phyloP scores from a whole-genome alignment of 1,284 basidiomycete species.

The Leccinum insolens region DNA sequence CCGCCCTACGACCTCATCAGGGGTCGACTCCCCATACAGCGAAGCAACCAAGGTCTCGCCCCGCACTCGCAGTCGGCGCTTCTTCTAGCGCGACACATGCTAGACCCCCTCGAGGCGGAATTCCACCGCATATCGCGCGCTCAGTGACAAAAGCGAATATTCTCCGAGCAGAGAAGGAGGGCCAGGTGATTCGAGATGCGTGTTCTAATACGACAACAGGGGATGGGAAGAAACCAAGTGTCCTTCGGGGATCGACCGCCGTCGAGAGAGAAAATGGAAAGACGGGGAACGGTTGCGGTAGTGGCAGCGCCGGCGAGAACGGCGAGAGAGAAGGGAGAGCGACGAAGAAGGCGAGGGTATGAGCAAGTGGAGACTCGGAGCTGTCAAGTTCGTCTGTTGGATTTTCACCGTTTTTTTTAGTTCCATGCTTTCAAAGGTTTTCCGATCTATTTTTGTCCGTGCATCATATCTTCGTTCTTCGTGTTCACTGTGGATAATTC shows the following conservation, averaged over 20 bases:
- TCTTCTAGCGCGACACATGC: conserved; percentile 9
- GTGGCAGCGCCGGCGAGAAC: neutral
- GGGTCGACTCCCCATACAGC: neutral
- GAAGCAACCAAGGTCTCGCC: neutral
- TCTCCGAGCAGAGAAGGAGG: conserved; percentile 30
- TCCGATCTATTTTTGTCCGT: neutral
- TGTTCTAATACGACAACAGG: conserved; percentile 4
- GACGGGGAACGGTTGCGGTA: neutral
- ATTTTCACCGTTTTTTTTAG: conserved; percentile 2
- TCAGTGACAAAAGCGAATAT: conserved; percentile 32
- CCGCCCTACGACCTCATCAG: conserved; percentile 13
- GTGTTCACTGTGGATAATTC: conserved; percentile 3
- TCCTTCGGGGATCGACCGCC: conserved; percentile 18
- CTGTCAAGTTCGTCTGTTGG: neutral
- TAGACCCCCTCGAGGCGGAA: conserved; percentile 30
- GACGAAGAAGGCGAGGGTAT: conserved; percentile 23
- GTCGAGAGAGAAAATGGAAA: conserved; percentile 8
- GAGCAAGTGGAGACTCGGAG: neutral
- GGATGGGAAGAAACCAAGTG: conserved; percentile 29
- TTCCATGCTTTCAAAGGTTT: conserved; percentile 19
- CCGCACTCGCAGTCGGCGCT: neutral
- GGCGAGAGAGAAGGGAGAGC: conserved; percentile 9
- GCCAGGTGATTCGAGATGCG: conserved; percentile 23
- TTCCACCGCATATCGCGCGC: conserved; percentile 35
- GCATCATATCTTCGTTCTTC: conserved; percentile 19